Evolutionary conservation across 2,329 filamentous ascomycete genomes (phyloP).

Genomic region (Dichotomopilus funicola): DNA sequence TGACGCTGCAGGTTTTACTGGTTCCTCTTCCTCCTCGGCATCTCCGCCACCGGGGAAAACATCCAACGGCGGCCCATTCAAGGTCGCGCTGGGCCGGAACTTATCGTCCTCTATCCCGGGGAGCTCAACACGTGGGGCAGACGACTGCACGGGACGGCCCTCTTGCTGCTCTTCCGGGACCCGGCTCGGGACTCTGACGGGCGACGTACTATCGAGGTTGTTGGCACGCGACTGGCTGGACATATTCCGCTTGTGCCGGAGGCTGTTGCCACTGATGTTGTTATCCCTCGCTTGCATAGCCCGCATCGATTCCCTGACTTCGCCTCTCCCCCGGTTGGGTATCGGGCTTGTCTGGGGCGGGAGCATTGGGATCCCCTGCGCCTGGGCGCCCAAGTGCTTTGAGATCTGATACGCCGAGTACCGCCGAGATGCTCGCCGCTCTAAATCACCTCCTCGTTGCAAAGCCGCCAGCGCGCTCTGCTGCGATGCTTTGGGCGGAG

Average conservation of each 20-base stretch:
- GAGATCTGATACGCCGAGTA: conserved; percentile 97
- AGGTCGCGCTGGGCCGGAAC: conserved; percentile 49
- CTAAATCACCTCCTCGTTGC: conserved; percentile 85
- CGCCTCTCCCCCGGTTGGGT: conserved; percentile 73
- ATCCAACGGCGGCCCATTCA: conserved; percentile 52
- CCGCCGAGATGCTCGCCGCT: conserved; percentile 82
- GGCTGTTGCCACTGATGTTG: not conserved
- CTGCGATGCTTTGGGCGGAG: conserved; percentile 72
- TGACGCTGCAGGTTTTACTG: conserved; percentile 10
- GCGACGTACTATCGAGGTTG: conserved; percentile 48
- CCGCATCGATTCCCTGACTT: conserved; percentile 77
- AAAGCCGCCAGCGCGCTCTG: conserved; percentile 86
- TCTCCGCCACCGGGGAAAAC: conserved; percentile 33
- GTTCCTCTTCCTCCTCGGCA: conserved; percentile 24
- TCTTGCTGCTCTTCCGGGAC: conserved; percentile 56
- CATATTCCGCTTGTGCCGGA: conserved; percentile 43
- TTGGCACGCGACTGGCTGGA: conserved; percentile 37
- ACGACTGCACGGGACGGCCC: conserved; percentile 21
- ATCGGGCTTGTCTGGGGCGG: conserved; percentile 76
- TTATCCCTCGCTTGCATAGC: conserved; percentile 51
- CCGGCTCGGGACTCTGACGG: conserved; percentile 50
- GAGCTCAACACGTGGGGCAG: conserved; percentile 32
- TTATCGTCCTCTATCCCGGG: conserved; percentile 58
- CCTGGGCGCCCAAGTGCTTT: conserved; percentile 77
- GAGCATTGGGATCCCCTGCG: conserved; percentile 79